Conservation (phyloP, 202 grass and related monocot genomes). For the Zizania palustris region DNA sequence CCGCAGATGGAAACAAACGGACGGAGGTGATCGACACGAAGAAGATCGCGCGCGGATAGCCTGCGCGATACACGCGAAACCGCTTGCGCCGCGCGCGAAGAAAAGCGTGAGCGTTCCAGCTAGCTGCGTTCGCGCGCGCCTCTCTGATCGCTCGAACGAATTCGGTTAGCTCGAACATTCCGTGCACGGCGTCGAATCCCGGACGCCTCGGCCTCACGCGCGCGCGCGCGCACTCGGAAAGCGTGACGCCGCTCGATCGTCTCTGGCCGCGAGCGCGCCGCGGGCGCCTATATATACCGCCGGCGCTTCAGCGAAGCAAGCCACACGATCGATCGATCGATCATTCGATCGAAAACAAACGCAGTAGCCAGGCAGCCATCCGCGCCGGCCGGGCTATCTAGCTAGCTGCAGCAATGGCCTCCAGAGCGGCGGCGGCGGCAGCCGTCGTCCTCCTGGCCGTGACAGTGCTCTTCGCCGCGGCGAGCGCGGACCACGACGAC, state of each 20-base stretch:
- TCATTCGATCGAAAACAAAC: not conserved
- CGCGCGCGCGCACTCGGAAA: not conserved
- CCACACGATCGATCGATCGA: slow-evolving; percentile 1
- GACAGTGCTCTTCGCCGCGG: slow-evolving; percentile 5
- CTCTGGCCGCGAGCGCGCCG: not conserved
- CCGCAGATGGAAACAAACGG: too few species aligned
- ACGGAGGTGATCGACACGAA: too few species aligned
- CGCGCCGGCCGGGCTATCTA: too few species aligned
- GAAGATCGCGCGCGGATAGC: too few species aligned
- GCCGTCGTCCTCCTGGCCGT: slow-evolving; percentile 30
- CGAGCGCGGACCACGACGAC: not conserved
- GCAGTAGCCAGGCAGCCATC: too few species aligned
- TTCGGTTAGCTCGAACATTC: not conserved
- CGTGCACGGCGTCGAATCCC: not conserved
- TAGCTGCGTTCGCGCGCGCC: too few species aligned
- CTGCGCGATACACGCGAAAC: not conserved
- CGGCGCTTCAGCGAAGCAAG: not conserved
- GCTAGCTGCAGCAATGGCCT: slow-evolving; percentile 14
- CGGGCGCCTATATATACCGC: not conserved
- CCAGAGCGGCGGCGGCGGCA: not conserved
- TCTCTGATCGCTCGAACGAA: not conserved
- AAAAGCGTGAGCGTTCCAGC: not conserved
- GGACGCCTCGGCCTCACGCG: not conserved
- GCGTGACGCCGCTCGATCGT: not conserved
- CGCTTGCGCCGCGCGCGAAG: not conserved